phyloP scores from a whole-genome alignment of 352 stramenopile genomes.

The Phytophthora syringae region DNA sequence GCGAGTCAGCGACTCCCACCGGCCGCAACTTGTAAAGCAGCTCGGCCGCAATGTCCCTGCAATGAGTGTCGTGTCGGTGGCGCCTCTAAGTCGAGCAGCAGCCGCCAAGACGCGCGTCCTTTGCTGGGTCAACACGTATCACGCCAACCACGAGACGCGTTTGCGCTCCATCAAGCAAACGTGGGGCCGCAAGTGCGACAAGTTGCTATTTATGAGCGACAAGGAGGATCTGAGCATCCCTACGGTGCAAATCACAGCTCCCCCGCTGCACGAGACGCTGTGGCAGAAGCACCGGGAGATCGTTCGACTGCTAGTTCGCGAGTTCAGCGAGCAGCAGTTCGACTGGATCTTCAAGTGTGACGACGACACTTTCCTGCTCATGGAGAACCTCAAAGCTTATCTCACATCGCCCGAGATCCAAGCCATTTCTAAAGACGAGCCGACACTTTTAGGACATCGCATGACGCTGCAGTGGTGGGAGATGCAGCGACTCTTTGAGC shows the following conservation, averaged over 20 bases:
- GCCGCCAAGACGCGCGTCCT: conserved; percentile 63
- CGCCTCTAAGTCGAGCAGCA: conserved; percentile 46
- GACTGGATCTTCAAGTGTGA: conserved; percentile 91
- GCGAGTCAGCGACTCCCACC: neutral
- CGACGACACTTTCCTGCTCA: conserved; percentile 87
- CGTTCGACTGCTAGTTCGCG: conserved; percentile 69
- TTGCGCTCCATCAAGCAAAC: conserved; percentile 73
- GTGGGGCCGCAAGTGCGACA: conserved; percentile 85
- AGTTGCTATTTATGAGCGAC: conserved; percentile 91
- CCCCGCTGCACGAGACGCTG: conserved; percentile 73
- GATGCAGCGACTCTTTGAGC: conserved; percentile 74
- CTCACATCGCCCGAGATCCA: conserved; percentile 60
- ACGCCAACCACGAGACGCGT: conserved; percentile 73
- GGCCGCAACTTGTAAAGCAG: conserved; percentile 31
- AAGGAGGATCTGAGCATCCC: conserved; percentile 64
- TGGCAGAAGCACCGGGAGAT: conserved; percentile 90
- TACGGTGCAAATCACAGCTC: conserved; percentile 68
- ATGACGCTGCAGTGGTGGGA: conserved; percentile 91
- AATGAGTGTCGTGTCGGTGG: conserved; percentile 75
- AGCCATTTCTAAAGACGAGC: conserved; percentile 38
- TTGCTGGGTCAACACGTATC: conserved; percentile 89
- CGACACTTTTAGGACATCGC: conserved; percentile 76
- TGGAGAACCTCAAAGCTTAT: conserved; percentile 87
- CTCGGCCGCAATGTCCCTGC: conserved; percentile 72
- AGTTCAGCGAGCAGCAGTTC: conserved; percentile 70